Conservation (phyloP, 2,329 filamentous ascomycete genomes). For the Magnaporthales sp. region DNA sequence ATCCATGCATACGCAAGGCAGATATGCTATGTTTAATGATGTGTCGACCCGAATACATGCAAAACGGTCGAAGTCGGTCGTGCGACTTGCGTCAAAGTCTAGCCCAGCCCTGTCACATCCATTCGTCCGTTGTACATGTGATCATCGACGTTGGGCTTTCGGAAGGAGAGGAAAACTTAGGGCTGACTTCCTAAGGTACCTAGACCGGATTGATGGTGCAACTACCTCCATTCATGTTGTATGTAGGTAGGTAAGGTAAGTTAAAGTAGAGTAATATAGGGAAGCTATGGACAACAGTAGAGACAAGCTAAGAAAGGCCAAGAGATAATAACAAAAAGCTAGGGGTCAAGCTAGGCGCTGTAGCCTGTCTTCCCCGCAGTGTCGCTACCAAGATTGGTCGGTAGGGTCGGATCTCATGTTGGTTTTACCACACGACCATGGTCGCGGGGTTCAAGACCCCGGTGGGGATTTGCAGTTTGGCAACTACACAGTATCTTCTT, state of each 20-base stretch:
- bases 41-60: background rate
- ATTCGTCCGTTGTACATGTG: background rate
- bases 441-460: background rate
- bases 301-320: background rate
- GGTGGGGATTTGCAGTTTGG: background rate
- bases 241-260: too few species aligned
- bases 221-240: too few species aligned
- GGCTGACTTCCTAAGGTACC: too few species aligned
- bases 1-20: background rate
- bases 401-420: background rate
- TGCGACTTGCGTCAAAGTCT: background rate
- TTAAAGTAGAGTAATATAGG: too few species aligned
- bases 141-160: background rate
- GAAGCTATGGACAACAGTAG: too few species aligned
- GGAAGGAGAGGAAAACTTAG: background rate
- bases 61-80: background rate
- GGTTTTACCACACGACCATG: too few species aligned
- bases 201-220: too few species aligned
- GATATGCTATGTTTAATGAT: background rate
- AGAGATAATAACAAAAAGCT: background rate
- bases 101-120: background rate
- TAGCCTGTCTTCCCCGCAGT: background rate
- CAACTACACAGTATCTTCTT: background rate
- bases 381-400: background rate
- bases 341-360: background rate